A percentile compares a stretch with the other conserved stretches of the same genome.
Conservation (phyloP, 805 yeast genomes). For the Pichia paraexigua region DNA sequence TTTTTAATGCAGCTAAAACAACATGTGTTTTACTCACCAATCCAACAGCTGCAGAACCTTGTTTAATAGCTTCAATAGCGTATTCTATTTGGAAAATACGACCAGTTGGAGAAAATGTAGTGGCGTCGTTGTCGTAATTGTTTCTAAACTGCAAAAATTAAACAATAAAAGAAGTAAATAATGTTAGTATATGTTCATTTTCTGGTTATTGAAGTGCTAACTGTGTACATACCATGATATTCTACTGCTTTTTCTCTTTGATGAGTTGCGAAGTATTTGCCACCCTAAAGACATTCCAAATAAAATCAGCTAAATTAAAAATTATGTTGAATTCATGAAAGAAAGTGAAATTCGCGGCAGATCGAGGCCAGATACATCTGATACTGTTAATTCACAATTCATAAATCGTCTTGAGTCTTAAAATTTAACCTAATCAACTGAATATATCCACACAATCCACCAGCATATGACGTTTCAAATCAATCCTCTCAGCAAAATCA, state of each 20-base stretch:
- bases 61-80: slow-evolving; percentile 93
- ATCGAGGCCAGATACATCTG: too few species aligned
- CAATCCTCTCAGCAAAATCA: slow-evolving; percentile 51
- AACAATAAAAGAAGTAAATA: background rate
- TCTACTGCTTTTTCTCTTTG: background rate
- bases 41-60: slow-evolving; percentile 97
- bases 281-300: background rate
- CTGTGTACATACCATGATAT: background rate
- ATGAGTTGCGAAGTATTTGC: background rate
- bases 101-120: slow-evolving; percentile 94
- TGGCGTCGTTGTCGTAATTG: slow-evolving; percentile 97
- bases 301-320: background rate
- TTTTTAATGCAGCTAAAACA: slow-evolving; percentile 86
- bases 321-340: background rate
- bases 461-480: background rate
- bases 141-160: slow-evolving; percentile 67
- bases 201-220: background rate
- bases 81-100: slow-evolving; percentile 85
- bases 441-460: background rate
- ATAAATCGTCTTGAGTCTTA: too few species aligned
- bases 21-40: slow-evolving; percentile 79
- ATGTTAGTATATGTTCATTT: background rate
- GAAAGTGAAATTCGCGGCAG: background rate
- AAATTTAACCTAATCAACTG: too few species aligned
- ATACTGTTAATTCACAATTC: too few species aligned